These are phyloP conservation scores for Gaultheria prostrata DNA, from an alignment of 148 eudicot genomes.

Conservation along the genomic window DNA sequence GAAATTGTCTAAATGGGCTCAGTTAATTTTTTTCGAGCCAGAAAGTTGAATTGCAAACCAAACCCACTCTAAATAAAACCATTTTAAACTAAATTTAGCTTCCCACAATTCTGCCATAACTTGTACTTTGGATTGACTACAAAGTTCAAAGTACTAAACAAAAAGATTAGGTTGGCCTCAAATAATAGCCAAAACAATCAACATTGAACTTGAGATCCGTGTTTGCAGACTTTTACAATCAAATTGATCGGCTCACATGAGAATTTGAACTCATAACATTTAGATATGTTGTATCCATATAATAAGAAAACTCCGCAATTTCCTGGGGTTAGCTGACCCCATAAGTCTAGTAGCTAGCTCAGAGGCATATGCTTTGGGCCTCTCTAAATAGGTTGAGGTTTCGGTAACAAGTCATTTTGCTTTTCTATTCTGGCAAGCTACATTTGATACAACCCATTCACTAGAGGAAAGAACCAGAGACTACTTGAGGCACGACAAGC, in stretches of 20 bases:
- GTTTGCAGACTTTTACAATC: neutral
- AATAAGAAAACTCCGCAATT: neutral
- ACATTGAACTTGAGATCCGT: neutral
- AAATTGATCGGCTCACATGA: neutral
- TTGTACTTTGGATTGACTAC: neutral
- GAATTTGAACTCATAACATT: neutral
- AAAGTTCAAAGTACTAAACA: neutral
- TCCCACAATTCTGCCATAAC: neutral
- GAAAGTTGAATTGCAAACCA: neutral
- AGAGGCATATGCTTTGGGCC: neutral
- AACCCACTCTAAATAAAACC: neutral
- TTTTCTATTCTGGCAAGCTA: neutral
- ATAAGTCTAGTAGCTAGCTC: neutral
- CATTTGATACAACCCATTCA: neutral
- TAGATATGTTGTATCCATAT: neutral
- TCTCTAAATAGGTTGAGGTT: neutral
- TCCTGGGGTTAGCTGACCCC: neutral
- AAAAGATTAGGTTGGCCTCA: slow-evolving; percentile 1
- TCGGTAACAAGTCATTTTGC: neutral
- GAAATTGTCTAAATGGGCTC: neutral
- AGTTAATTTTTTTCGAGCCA: neutral
- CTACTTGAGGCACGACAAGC: neutral
- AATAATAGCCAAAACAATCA: neutral
- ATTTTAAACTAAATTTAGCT: neutral
- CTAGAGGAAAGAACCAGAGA: neutral